A percentile compares a stretch with the other conserved stretches of the same genome.
Conservation (phyloP, 352 stramenopile genomes). For the Aphanomyces astaci region DNA sequence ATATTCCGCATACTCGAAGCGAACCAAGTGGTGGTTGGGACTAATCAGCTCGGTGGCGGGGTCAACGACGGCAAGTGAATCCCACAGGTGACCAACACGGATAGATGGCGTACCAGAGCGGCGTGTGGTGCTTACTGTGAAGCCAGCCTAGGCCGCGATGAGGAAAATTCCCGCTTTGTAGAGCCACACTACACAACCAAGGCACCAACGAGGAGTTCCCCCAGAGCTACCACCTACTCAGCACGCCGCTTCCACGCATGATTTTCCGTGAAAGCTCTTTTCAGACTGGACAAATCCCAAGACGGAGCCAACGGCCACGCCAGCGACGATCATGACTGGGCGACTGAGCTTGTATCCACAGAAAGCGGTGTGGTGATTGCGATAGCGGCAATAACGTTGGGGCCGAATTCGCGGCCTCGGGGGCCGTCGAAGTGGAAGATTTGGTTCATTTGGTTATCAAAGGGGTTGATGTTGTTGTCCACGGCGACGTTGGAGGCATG, state of each 20-base stretch:
- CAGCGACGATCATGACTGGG: conserved; percentile 53
- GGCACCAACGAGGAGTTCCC: conserved; percentile 29
- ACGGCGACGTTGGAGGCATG: too few species aligned
- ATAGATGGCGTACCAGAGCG: too few species aligned
- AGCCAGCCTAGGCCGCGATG: too few species aligned
- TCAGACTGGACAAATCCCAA: conserved; percentile 42
- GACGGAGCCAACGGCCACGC: conserved; percentile 56
- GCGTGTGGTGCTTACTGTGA: too few species aligned
- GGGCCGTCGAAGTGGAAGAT: neutral
- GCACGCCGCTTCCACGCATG: conserved; percentile 38
- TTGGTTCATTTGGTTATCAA: too few species aligned
- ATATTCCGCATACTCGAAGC: too few species aligned
- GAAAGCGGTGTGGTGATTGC: conserved; percentile 39
- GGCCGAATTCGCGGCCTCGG: conserved; percentile 34
- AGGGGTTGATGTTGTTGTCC: too few species aligned
- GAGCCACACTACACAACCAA: conserved; percentile 33
- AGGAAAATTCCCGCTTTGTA: conserved; percentile 42
- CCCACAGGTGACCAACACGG: too few species aligned
- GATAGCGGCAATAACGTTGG: conserved; percentile 37
- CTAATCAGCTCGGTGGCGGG: too few species aligned
- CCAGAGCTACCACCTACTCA: conserved; percentile 40
- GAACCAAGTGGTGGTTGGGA: too few species aligned
- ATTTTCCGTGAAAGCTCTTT: conserved; percentile 27
- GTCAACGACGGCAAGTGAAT: too few species aligned
- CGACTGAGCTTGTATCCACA: conserved; percentile 48